Evolutionary conservation across 805 yeast genomes (phyloP).

Genomic region (Barnettozyma salicaria): DNA sequence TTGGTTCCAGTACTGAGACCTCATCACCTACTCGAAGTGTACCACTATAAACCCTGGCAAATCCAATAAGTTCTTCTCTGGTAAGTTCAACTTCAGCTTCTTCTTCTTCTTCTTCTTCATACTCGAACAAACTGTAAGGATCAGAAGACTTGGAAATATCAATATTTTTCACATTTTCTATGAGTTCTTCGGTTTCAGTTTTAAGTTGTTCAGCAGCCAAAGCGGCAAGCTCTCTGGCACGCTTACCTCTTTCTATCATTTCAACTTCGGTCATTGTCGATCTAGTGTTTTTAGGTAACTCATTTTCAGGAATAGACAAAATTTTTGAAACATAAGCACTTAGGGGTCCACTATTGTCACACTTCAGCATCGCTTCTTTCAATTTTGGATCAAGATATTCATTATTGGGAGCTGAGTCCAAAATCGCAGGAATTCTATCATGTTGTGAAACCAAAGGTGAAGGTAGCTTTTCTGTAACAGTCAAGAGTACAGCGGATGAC

Average conservation of each 20-base stretch:
- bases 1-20: slow-evolving; percentile 77
- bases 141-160: slow-evolving; percentile 28
- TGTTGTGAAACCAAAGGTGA: slow-evolving; percentile 76
- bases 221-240: slow-evolving; percentile 60
- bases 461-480: slow-evolving; percentile 81
- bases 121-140: slow-evolving; percentile 38
- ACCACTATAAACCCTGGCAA: slow-evolving; percentile 87
- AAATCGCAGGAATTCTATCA: slow-evolving; percentile 59
- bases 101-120: slow-evolving; percentile 48
- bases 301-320: slow-evolving; percentile 76
- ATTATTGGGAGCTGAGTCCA: slow-evolving; percentile 51
- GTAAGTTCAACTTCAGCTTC: slow-evolving; percentile 35
- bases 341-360: slow-evolving; percentile 61
- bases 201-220: slow-evolving; percentile 57
- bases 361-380: slow-evolving; percentile 50
- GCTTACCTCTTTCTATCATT: slow-evolving; percentile 53
- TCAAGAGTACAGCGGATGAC: slow-evolving; percentile 74
- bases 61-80: slow-evolving; percentile 74
- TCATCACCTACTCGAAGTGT: slow-evolving; percentile 68
- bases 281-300: slow-evolving; percentile 54
- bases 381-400: slow-evolving; percentile 44
- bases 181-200: slow-evolving; percentile 11
- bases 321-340: slow-evolving; percentile 86
- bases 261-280: slow-evolving; percentile 46
- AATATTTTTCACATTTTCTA: slow-evolving; percentile 18